A percentile compares a stretch with the other conserved stretches of the same genome.
These are phyloP conservation scores for Talaromyces amestolkiae DNA, from an alignment of 2,329 filamentous ascomycete genomes.

Conservation along the genomic window DNA sequence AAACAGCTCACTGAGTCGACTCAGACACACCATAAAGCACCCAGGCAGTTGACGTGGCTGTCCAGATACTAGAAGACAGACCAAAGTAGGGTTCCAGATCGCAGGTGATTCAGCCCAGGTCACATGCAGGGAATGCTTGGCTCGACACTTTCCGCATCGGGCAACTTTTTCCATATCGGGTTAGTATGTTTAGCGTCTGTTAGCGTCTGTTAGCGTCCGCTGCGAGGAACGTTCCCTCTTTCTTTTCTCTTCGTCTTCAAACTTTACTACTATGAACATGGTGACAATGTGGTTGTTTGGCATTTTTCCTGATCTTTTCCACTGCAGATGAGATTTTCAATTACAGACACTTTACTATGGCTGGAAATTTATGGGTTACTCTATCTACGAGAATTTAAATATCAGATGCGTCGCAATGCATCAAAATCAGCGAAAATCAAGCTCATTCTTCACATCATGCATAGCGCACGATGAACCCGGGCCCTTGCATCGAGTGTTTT, in stretches of 20 bases:
- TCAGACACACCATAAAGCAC: neutral
- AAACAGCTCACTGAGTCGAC: neutral
- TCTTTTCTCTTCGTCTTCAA: neutral
- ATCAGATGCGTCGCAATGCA: neutral
- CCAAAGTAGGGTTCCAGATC: conserved; percentile 16
- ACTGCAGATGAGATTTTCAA: neutral
- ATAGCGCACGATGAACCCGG: neutral
- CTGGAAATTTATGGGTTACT: too few relatives aligned
- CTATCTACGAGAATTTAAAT: too few relatives aligned
- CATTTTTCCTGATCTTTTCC: neutral
- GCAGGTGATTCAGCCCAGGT: conserved; percentile 13
- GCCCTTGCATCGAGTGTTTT: conserved; percentile 1
- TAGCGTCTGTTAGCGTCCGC: neutral
- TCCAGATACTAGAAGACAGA: neutral
- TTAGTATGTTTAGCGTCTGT: neutral
- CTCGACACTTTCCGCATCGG: conserved; percentile 5
- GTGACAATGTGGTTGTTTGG: neutral
- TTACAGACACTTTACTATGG: too few relatives aligned
- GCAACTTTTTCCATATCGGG: conserved; percentile 7
- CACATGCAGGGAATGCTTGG: conserved; percentile 16
- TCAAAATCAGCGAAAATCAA: conserved; percentile 8
- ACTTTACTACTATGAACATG: neutral
- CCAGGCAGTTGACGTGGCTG: conserved; percentile 5
- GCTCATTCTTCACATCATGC: neutral
- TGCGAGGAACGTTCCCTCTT: neutral